Percentiles rank a stretch among this genome's conserved stretches.
phyloP scores from a whole-genome alignment of 148 eudicot genomes.

The Persicaria tinctoria region DNA sequence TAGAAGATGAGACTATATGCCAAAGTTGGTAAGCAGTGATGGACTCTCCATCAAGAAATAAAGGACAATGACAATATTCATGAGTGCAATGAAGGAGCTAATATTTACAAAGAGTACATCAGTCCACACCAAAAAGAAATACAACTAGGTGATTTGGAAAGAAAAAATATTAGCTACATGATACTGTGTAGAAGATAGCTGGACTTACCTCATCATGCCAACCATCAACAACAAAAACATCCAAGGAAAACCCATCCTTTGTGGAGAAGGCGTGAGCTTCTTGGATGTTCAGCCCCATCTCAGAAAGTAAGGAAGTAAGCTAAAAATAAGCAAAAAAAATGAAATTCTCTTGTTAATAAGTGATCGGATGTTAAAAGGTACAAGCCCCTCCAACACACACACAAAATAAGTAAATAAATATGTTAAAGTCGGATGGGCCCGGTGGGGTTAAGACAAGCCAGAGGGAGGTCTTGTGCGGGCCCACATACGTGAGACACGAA shows the following conservation, averaged over 20 bases:
- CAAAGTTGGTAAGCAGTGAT: background rate
- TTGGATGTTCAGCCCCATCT: constrained; percentile 76
- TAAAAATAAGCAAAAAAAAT: constrained; percentile 32
- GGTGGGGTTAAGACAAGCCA: no score
- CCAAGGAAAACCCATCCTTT: constrained; percentile 77
- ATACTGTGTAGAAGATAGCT: background rate
- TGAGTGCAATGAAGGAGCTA: background rate
- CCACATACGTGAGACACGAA: no score
- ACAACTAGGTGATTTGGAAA: background rate
- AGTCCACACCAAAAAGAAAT: background rate
- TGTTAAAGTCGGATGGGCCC: no score
- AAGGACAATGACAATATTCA: background rate
- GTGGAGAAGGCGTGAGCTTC: constrained; percentile 98
- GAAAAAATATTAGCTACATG: no score
- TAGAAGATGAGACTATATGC: background rate
- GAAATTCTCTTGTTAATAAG: background rate
- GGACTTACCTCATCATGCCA: constrained; percentile 59
- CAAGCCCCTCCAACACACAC: no score
- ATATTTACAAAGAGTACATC: background rate
- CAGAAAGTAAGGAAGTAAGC: constrained; percentile 83
- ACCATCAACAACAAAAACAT: constrained; percentile 85
- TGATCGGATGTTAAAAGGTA: background rate
- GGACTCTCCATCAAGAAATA: background rate
- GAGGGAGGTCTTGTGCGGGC: no score
- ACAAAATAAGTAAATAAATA: no score